Evolutionary conservation across 2,329 filamentous ascomycete genomes (phyloP).

Genomic region (Calonectria montana): DNA sequence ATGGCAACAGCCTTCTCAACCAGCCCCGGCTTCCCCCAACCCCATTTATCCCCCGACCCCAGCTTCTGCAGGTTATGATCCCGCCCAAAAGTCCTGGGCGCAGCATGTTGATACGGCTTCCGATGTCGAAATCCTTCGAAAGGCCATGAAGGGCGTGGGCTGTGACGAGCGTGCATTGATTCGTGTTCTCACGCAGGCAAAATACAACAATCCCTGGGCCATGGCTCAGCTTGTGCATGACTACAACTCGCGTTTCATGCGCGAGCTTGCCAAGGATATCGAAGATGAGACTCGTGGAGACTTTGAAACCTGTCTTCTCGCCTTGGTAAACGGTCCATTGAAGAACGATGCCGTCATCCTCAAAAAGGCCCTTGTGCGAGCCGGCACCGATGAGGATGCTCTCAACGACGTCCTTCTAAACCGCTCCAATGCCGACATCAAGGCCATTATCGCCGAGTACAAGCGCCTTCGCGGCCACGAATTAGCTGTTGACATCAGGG

Average conservation of each 20-base stretch:
- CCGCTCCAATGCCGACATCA: constrained; percentile 50
- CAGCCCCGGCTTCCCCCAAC: constrained; percentile 23
- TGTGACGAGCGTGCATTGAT: constrained; percentile 48
- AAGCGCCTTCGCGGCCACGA: constrained; percentile 42
- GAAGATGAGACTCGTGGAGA: constrained; percentile 47
- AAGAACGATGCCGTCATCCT: constrained; percentile 47
- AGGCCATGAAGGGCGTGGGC: constrained; percentile 51
- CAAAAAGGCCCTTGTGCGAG: constrained; percentile 44
- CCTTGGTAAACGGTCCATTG: constrained; percentile 46
- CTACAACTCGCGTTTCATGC: constrained; percentile 49
- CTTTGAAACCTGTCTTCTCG: constrained; percentile 45
- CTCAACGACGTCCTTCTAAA: constrained; percentile 49
- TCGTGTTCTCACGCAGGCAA: constrained; percentile 42
- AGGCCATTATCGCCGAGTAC: constrained; percentile 47
- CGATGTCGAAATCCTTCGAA: constrained; percentile 46
- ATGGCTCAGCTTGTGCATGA: constrained; percentile 47
- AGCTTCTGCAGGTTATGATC: constrained; percentile 46
- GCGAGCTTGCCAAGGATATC: constrained; percentile 48
- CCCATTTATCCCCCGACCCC: constrained; percentile 35
- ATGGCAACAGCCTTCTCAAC: constrained; percentile 35
- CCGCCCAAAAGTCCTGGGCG: constrained; percentile 36
- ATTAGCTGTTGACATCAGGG: constrained; percentile 45
- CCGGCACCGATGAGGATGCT: constrained; percentile 48
- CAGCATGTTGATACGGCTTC: constrained; percentile 44
- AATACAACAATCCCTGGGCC: constrained; percentile 48